These are phyloP conservation scores for Breviolum minutum DNA, from an alignment of 73 alveolate species.

Conservation along the genomic window DNA sequence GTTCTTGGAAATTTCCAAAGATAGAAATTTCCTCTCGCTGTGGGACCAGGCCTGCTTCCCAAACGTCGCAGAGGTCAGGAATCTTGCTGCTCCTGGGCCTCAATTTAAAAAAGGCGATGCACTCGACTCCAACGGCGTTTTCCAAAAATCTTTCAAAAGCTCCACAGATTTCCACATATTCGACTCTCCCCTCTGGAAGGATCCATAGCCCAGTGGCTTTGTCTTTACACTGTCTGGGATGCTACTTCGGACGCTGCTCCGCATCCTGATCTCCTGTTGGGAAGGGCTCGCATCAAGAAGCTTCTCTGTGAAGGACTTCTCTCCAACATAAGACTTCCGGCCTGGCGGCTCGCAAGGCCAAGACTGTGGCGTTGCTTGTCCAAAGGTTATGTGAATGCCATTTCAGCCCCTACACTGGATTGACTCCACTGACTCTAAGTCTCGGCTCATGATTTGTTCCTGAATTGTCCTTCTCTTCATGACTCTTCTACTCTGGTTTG, in stretches of 20 bases:
- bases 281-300: neutral
- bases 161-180: neutral
- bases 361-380: too few species aligned
- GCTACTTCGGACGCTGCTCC: slow-evolving; percentile 42
- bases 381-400: too few species aligned
- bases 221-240: neutral
- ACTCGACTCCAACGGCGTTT: too few species aligned
- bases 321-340: neutral
- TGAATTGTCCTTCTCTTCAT: too few species aligned
- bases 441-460: too few species aligned
- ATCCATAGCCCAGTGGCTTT: neutral
- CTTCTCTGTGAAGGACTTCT: neutral
- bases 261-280: neutral
- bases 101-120: too few species aligned
- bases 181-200: neutral
- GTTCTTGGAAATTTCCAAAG: neutral
- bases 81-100: slow-evolving; percentile 1
- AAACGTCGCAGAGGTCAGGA: slow-evolving; percentile 73
- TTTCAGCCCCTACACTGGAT: too few species aligned
- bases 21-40: neutral
- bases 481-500: too few species aligned
- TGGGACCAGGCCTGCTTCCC: slow-evolving; percentile 36
- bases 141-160: neutral
- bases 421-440: too few species aligned
- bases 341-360: neutral